Evolutionary conservation across 2,329 filamentous ascomycete genomes (phyloP).

Genomic region (Colletotrichum horii): DNA sequence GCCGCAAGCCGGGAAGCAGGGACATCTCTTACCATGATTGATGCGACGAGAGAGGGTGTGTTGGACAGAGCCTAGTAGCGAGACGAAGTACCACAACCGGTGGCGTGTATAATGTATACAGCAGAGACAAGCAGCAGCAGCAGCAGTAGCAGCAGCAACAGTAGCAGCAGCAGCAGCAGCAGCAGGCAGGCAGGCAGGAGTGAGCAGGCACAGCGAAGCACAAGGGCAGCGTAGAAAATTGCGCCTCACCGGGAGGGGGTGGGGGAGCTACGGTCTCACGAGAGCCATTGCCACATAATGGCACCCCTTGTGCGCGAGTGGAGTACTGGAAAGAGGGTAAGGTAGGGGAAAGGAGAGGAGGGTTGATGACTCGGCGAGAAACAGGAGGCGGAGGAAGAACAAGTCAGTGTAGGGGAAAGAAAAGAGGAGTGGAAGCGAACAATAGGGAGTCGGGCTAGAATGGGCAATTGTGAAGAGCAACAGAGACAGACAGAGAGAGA

Average conservation of each 20-base stretch:
- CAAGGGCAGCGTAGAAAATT: constrained; percentile 25
- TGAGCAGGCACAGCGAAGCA: constrained; percentile 24
- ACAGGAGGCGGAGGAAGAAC: constrained; percentile 14
- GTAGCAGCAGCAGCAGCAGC: background rate
- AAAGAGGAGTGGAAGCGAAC: constrained; percentile 14
- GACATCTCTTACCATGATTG: constrained; percentile 55
- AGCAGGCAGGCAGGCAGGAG: constrained; percentile 10
- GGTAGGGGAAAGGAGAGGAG: constrained; percentile 19
- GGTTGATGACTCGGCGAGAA: constrained; percentile 19
- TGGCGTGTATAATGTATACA: constrained; percentile 38
- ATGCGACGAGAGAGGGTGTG: constrained; percentile 43
- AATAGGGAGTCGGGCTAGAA: constrained; percentile 22
- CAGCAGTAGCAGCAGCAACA: background rate
- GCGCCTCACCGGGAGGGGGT: constrained; percentile 26
- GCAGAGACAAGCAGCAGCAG: constrained; percentile 26
- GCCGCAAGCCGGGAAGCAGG: constrained; percentile 43
- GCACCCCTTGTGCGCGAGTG: constrained; percentile 23
- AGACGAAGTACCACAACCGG: constrained; percentile 40
- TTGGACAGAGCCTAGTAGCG: constrained; percentile 37
- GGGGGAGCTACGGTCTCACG: constrained; percentile 32
- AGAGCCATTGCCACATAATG: constrained; percentile 35
- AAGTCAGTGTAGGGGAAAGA: constrained; percentile 5
- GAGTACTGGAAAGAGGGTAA: constrained; percentile 19
- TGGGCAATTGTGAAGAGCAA: constrained; percentile 14
- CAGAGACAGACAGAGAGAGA: constrained; percentile 7